Evolutionary conservation across 768 basidiomycete species (phyloP).

Genomic region (Russula virescens): DNA sequence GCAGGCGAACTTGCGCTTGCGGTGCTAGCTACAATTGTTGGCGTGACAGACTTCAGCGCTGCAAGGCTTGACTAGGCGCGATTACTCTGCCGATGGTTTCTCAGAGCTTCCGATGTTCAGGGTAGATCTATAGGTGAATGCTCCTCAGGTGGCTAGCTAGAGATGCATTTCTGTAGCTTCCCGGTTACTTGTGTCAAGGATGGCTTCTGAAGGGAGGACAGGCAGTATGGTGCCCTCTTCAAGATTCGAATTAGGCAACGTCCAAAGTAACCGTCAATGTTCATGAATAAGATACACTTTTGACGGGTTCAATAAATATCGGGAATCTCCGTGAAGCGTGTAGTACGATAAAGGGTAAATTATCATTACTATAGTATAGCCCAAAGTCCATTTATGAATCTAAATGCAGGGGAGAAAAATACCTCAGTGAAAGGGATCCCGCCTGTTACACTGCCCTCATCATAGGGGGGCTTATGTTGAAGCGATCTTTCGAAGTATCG

Average conservation of each 20-base stretch:
- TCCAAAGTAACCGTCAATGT: background rate
- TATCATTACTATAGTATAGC: background rate
- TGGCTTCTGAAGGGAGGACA: too few species aligned
- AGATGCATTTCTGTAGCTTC: background rate
- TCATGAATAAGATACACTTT: background rate
- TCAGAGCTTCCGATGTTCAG: constrained; percentile 13
- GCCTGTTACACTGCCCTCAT: too few species aligned
- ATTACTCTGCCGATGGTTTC: constrained; percentile 29
- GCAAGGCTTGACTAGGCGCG: constrained; percentile 25
- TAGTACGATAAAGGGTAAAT: background rate
- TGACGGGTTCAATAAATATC: too few species aligned
- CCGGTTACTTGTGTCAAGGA: background rate
- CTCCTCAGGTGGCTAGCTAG: background rate
- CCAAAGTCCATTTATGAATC: background rate
- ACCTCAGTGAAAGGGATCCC: background rate
- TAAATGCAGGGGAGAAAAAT: background rate
- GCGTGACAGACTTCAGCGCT: constrained; percentile 21
- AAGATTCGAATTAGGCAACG: background rate
- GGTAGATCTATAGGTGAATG: constrained; percentile 2
- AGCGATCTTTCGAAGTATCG: too few species aligned
- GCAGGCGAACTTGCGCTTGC: constrained; percentile 22
- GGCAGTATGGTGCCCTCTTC: background rate
- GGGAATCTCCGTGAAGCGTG: background rate
- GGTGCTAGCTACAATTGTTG: constrained; percentile 15
- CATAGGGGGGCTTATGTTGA: too few species aligned